Evolutionary conservation across 75 land plant genomes (phyloP).

Genomic region (Larix kaempferi): DNA sequence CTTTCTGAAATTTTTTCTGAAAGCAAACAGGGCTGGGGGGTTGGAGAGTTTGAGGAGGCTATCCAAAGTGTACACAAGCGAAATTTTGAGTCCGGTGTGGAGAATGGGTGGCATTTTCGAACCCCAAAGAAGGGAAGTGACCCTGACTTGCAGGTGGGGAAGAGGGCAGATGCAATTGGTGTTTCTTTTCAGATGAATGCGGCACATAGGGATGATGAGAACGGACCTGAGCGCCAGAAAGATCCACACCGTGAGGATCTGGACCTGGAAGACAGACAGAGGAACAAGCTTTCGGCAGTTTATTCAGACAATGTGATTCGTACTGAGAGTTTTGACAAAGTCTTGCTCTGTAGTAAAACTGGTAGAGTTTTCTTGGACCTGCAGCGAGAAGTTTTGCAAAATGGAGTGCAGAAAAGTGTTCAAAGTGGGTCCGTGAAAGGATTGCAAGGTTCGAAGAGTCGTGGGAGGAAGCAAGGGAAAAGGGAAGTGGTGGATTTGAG

Average conservation of each 20-base stretch:
- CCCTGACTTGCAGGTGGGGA: conserved; percentile 21
- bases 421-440: conserved; percentile 11
- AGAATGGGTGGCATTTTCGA: not conserved
- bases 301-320: conserved; percentile 25
- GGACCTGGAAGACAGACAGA: conserved; percentile 39
- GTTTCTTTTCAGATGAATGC: not conserved
- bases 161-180: conserved; percentile 13
- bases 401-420: conserved; percentile 15
- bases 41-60: not conserved
- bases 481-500: conserved; percentile 46
- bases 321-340: conserved; percentile 44
- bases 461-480: conserved; percentile 28
- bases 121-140: conserved; percentile 5
- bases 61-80: not conserved
- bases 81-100: not conserved
- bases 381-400: conserved; percentile 12
- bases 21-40: not conserved
- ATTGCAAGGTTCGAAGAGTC: conserved; percentile 16
- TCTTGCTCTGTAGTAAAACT: conserved; percentile 24
- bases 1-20: conserved; percentile 4
- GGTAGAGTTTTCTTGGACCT: conserved; percentile 4
- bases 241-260: conserved; percentile 23
- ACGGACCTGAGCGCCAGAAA: conserved; percentile 21
- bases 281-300: conserved; percentile 41
- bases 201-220: not conserved